Percentiles rank a stretch among this genome's conserved stretches.
phyloP scores from a whole-genome alignment of 768 basidiomycete species.

The Psilocybe cyanescens region DNA sequence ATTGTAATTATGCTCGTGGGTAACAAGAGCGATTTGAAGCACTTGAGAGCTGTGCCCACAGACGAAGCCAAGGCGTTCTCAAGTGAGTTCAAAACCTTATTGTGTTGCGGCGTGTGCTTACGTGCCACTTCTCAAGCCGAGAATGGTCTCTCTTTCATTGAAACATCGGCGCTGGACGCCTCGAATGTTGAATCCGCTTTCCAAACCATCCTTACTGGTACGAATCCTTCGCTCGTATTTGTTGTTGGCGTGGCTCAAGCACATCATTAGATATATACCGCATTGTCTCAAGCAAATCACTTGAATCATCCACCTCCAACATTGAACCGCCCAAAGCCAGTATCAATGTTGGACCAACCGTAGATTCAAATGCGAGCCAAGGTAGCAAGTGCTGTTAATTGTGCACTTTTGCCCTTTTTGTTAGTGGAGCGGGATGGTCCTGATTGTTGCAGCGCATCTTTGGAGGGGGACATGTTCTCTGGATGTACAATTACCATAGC shows the following conservation, averaged over 20 bases:
- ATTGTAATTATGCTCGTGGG: conserved; percentile 97
- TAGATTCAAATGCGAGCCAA: conserved; percentile 61
- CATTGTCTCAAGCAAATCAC: conserved; percentile 93
- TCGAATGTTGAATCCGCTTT: conserved; percentile 98
- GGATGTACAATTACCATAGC: conserved; percentile 27
- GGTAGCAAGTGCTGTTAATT: conserved; percentile 67
- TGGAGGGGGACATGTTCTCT: conserved; percentile 21
- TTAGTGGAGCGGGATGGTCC: conserved; percentile 3
- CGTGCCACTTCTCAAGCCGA: conserved; percentile 57
- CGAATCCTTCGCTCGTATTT: conserved; percentile 25
- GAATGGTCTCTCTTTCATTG: conserved; percentile 93
- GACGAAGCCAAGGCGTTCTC: conserved; percentile 96
- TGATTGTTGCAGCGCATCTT: conserved; percentile 20
- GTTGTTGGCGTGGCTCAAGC: neutral
- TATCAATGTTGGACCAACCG: conserved; percentile 82
- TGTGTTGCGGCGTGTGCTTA: conserved; percentile 9
- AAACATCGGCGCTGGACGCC: conserved; percentile 99
- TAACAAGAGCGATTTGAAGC: conserved; percentile 99
- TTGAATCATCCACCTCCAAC: conserved; percentile 82
- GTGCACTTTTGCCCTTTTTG: neutral
- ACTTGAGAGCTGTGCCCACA: conserved; percentile 93
- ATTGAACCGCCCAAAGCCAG: conserved; percentile 84
- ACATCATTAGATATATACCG: conserved; percentile 87
- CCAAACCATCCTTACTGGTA: conserved; percentile 94
- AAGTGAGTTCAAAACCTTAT: conserved; percentile 49